phyloP scores from a whole-genome alignment of 1,284 basidiomycete species.

The Cryptococcus hybrid region DNA sequence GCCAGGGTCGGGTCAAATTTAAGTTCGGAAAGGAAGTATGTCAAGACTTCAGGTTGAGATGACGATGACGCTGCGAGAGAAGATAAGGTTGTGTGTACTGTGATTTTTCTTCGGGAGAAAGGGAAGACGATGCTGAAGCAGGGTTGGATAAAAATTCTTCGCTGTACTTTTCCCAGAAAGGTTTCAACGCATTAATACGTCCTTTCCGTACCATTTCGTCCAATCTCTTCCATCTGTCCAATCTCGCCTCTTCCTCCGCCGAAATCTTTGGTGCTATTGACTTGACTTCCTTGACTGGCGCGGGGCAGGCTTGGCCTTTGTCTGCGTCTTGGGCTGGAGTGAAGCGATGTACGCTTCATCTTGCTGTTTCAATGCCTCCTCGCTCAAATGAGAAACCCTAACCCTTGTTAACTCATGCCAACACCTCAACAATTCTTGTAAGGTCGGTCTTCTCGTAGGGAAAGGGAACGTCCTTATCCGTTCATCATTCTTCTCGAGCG shows the following conservation, averaged over 20 bases:
- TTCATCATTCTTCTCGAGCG: constrained; percentile 65
- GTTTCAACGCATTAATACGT: constrained; percentile 71
- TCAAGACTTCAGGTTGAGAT: constrained; percentile 72
- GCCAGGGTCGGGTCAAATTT: constrained; percentile 75
- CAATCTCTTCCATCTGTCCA: constrained; percentile 74
- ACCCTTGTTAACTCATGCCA: constrained; percentile 81
- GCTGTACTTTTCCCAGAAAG: constrained; percentile 78
- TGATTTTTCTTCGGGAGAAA: background rate
- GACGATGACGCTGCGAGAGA: constrained; percentile 70
- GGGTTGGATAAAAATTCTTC: constrained; percentile 51
- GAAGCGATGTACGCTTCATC: constrained; percentile 85
- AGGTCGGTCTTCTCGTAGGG: constrained; percentile 89
- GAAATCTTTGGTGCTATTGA: constrained; percentile 59
- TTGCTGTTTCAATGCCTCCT: constrained; percentile 75
- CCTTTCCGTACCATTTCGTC: constrained; percentile 88
- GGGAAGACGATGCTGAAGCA: constrained; percentile 7
- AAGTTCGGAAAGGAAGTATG: constrained; percentile 78
- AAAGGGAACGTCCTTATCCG: constrained; percentile 87
- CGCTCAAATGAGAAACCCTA: constrained; percentile 82
- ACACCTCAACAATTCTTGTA: constrained; percentile 84
- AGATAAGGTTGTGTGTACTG: constrained; percentile 57
- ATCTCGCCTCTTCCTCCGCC: constrained; percentile 70
- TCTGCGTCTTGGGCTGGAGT: constrained; percentile 61
- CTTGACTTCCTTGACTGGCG: constrained; percentile 9
- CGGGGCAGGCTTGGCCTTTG: constrained; percentile 50